Conservation (phyloP, 176 grass and related monocot genomes). For the Aegilops tauschii region DNA sequence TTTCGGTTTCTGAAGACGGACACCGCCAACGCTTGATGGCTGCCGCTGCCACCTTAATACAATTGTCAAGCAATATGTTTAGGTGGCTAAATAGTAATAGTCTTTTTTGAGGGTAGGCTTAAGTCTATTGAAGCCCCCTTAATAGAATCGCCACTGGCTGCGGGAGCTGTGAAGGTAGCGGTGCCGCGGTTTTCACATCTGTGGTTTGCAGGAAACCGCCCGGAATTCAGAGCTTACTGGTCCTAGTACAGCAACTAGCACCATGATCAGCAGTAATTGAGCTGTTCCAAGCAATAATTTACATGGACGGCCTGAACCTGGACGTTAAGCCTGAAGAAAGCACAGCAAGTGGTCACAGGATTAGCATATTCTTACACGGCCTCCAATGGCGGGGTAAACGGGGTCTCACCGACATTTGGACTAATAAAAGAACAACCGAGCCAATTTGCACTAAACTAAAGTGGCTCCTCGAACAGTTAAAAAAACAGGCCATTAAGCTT, state of each 20-base stretch:
- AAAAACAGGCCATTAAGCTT: background rate
- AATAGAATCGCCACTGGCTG: too few relatives aligned
- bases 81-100: too few relatives aligned
- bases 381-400: background rate
- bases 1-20: background rate
- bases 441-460: slow-evolving; percentile 27
- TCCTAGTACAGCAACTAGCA: background rate
- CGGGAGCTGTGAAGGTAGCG: background rate
- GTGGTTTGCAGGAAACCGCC: slow-evolving; percentile 1
- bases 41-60: background rate
- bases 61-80: too few relatives aligned
- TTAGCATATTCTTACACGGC: background rate
- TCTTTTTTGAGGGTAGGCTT: too few relatives aligned
- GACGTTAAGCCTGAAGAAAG: slow-evolving; percentile 18
- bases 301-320: slow-evolving; percentile 22
- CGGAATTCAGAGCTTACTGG: background rate
- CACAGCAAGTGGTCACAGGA: slow-evolving; percentile 17
- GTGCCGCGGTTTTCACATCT: background rate
- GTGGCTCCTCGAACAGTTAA: background rate
- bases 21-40: background rate
- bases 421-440: background rate
- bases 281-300: background rate
- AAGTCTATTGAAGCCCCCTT: too few relatives aligned
- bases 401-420: background rate
- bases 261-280: background rate